These are phyloP conservation scores for Plantago elongata DNA, from an alignment of 257 asterid species.

Conservation along the genomic window DNA sequence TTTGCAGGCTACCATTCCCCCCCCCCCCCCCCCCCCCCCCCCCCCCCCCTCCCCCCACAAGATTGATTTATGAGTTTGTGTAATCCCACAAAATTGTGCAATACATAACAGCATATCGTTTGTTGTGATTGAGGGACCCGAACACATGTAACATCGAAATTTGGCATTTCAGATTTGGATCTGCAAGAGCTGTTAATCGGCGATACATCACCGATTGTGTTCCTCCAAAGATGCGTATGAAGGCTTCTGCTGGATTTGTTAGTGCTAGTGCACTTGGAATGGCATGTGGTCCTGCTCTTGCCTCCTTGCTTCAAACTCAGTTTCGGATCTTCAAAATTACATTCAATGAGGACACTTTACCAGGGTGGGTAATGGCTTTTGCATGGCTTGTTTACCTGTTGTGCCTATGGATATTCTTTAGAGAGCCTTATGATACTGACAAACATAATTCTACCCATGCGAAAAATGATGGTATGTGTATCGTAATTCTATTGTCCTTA, in stretches of 20 bases:
- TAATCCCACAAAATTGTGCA: no score
- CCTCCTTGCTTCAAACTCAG: constrained; percentile 42
- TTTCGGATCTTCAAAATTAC: constrained; percentile 43
- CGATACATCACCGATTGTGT: constrained; percentile 68
- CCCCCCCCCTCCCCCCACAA: no score
- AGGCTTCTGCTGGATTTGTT: constrained; percentile 69
- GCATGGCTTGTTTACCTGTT: constrained; percentile 61
- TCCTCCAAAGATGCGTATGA: constrained; percentile 50
- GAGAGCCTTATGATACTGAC: constrained; percentile 35
- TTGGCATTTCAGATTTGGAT: constrained; percentile 46
- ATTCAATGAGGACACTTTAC: constrained; percentile 51
- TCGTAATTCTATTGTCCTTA: not conserved
- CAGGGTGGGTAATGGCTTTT: constrained; percentile 69
- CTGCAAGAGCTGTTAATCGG: constrained; percentile 67
- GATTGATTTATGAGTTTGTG: no score
- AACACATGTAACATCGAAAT: no score
- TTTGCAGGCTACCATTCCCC: no score
- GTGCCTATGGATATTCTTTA: constrained; percentile 42
- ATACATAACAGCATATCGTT: no score
- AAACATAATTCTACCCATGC: constrained; percentile 7
- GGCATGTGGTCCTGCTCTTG: constrained; percentile 70
- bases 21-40: no score
- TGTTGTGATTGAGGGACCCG: no score
- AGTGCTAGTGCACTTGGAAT: constrained; percentile 77
- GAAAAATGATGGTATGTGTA: constrained; percentile 27